Conservation (phyloP, 306 rosid genomes). For the Cajanus cajan region DNA sequence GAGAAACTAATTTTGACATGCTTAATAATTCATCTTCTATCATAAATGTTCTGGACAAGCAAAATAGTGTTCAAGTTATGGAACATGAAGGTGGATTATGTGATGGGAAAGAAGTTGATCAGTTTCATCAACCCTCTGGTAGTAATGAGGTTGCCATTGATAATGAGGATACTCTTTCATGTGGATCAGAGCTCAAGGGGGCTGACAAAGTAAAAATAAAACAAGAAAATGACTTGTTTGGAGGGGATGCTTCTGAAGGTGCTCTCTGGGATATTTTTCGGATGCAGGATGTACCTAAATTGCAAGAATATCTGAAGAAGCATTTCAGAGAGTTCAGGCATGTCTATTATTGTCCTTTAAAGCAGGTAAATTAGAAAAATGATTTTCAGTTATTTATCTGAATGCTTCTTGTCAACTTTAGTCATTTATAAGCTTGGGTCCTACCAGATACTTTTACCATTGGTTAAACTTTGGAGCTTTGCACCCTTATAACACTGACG, state of each 20-base stretch:
- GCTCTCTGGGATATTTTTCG: constrained; percentile 95
- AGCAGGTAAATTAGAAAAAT: constrained; percentile 49
- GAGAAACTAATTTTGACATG: not conserved
- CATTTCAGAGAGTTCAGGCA: constrained; percentile 84
- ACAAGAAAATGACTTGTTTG: constrained; percentile 1
- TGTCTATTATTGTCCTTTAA: constrained; percentile 52
- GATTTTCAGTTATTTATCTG: not conserved
- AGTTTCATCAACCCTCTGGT: not conserved
- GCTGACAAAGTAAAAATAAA: not conserved
- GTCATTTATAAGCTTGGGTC: not conserved
- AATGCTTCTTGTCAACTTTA: not conserved
- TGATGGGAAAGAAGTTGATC: constrained; percentile 21
- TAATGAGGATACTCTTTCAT: not conserved
- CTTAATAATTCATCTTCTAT: constrained; percentile 3
- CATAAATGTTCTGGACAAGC: not conserved
- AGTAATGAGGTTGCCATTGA: not conserved
- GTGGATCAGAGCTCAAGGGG: not conserved
- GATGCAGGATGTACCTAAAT: constrained; percentile 73
- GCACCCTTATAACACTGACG: not conserved
- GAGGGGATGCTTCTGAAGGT: constrained; percentile 51
- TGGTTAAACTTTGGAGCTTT: not conserved
- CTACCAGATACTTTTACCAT: not conserved
- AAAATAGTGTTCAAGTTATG: not conserved
- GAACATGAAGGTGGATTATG: constrained; percentile 12
- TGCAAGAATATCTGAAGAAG: constrained; percentile 69